Conservation (phyloP, 768 basidiomycete genomes). For the Leccinum variicolor region DNA sequence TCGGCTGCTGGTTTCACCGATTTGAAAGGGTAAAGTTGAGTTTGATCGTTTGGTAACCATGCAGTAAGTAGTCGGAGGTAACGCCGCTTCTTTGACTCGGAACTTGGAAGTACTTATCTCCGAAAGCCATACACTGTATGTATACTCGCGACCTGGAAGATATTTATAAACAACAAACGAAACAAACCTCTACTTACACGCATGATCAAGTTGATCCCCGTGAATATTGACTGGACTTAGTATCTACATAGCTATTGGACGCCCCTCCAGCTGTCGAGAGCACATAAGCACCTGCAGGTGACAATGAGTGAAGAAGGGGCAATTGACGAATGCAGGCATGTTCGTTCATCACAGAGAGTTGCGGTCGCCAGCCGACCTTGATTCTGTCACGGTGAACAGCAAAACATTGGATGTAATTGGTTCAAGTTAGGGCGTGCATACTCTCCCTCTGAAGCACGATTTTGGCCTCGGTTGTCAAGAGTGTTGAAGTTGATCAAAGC, state of each 20-base stretch:
- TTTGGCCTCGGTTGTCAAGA: slow-evolving; percentile 36
- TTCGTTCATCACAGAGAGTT: not conserved
- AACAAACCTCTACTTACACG: too few relatives aligned
- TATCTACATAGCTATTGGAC: not conserved
- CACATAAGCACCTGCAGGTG: not conserved
- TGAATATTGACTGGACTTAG: too few relatives aligned
- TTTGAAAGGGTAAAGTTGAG: too few relatives aligned
- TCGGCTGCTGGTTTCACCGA: too few relatives aligned
- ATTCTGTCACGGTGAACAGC: not conserved
- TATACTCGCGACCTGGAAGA: too few relatives aligned
- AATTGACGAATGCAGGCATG: not conserved
- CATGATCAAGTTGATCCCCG: too few relatives aligned
- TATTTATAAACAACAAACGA: too few relatives aligned
- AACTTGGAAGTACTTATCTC: too few relatives aligned
- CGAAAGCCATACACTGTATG: too few relatives aligned
- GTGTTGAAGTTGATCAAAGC: slow-evolving; percentile 26
- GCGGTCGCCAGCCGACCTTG: not conserved
- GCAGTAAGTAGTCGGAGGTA: too few relatives aligned
- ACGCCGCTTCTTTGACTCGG: too few relatives aligned
- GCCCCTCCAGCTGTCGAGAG: not conserved
- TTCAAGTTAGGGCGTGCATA: slow-evolving; percentile 8
- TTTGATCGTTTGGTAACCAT: too few relatives aligned
- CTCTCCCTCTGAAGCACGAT: slow-evolving; percentile 3
- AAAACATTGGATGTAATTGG: not conserved
- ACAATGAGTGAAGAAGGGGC: not conserved